Conservation (phyloP, 352 stramenopile species). For the Globisporangium abappressorium region DNA sequence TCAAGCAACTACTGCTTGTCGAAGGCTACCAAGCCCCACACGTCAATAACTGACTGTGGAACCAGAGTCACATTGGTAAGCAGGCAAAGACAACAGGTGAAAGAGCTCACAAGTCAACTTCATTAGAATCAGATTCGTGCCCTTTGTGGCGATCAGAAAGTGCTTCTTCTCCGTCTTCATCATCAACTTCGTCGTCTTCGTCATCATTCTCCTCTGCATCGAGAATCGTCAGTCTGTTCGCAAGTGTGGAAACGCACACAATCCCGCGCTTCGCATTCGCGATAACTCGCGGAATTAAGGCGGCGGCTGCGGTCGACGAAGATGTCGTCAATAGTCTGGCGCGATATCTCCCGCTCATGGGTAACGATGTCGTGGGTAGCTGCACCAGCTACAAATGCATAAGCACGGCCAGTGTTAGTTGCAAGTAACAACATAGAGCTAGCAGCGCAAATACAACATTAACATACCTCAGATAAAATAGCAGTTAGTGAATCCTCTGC, state of each 20-base stretch:
- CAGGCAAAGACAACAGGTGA: not conserved
- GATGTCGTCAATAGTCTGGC: constrained; percentile 23
- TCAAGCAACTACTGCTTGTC: constrained; percentile 44
- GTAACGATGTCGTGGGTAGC: not conserved
- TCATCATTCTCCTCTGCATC: constrained; percentile 61
- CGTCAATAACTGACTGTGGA: not conserved
- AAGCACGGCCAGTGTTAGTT: not conserved
- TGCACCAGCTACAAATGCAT: not conserved
- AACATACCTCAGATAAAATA: not conserved
- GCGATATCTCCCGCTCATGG: constrained; percentile 5
- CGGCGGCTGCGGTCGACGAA: constrained; percentile 6
- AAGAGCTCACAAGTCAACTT: constrained; percentile 25
- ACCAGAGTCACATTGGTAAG: not conserved
- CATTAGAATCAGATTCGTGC: constrained; percentile 25
- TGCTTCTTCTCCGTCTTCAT: constrained; percentile 2
- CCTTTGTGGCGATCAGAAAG: not conserved
- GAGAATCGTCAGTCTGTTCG: constrained; percentile 41
- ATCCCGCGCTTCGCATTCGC: constrained; percentile 53
- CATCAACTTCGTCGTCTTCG: constrained; percentile 25
- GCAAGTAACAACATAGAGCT: not conserved
- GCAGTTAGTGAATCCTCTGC: not conserved
- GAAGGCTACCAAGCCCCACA: constrained; percentile 46
- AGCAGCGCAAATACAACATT: not conserved
- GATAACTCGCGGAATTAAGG: constrained; percentile 25
- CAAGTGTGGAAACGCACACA: constrained; percentile 37